Percentiles rank a stretch among this genome's conserved stretches.
These are phyloP conservation scores for Fusarium chaquense DNA, from an alignment of 2,329 filamentous ascomycete genomes.

Conservation along the genomic window DNA sequence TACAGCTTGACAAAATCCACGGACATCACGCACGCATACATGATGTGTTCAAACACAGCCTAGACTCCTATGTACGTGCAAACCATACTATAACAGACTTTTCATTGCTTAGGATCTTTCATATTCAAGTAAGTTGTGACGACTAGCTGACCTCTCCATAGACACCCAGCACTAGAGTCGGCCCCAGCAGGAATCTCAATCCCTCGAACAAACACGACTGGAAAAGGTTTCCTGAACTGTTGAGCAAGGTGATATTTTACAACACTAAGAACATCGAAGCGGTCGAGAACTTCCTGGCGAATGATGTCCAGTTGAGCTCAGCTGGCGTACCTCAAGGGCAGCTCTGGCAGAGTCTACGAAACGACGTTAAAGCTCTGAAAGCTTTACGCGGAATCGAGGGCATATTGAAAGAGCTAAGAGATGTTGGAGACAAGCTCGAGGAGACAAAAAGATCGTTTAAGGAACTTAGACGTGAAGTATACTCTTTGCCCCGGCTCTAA, in stretches of 20 bases:
- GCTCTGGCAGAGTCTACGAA: slow-evolving; percentile 9
- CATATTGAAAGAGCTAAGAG: background rate
- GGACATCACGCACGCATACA: slow-evolving; percentile 2
- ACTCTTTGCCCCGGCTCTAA: background rate
- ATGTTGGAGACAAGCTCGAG: background rate
- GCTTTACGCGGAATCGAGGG: background rate
- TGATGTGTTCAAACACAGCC: background rate
- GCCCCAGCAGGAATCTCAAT: background rate
- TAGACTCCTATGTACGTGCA: slow-evolving; percentile 12
- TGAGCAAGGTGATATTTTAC: background rate
- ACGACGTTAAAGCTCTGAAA: background rate
- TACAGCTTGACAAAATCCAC: background rate
- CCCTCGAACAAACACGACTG: background rate
- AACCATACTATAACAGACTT: background rate
- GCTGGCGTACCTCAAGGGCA: slow-evolving; percentile 9
- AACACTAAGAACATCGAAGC: background rate
- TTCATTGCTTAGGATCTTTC: too few relatives aligned
- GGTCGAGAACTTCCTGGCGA: background rate
- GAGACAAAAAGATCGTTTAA: background rate
- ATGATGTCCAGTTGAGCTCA: background rate
- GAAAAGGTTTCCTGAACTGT: background rate
- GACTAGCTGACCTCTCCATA: background rate
- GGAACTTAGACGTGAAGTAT: background rate
- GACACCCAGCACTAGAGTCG: background rate
- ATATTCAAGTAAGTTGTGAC: too few relatives aligned